These are phyloP conservation scores for Akebia trifoliata DNA, from an alignment of 164 flowering plant species.

Conservation along the genomic window DNA sequence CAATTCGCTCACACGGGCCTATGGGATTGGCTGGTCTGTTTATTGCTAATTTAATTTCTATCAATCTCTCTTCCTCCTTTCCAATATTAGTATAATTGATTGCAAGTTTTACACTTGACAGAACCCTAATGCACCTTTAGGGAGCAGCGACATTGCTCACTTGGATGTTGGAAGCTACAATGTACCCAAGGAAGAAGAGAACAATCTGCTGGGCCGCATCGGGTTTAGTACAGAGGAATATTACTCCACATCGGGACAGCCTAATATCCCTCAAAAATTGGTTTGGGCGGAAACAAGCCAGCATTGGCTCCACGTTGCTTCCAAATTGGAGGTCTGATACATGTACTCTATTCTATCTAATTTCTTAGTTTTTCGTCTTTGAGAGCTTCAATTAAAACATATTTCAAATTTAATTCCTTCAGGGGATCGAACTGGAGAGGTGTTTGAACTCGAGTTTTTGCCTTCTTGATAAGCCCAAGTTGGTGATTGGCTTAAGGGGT, in stretches of 20 bases:
- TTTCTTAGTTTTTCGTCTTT: background rate
- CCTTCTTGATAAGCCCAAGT: conserved; percentile 22
- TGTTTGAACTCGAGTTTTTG: conserved; percentile 32
- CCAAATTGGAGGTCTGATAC: conserved; percentile 24
- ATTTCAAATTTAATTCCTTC: background rate
- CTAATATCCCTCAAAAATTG: conserved; percentile 10
- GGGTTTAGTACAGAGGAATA: conserved; percentile 21
- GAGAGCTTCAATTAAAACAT: background rate
- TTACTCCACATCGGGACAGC: conserved; percentile 18
- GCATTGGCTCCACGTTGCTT: conserved; percentile 27
- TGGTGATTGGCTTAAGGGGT: conserved; percentile 22
- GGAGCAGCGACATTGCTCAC: conserved; percentile 7
- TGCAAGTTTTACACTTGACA: too few relatives aligned
- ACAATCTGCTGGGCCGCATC: conserved; percentile 25
- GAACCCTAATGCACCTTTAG: conserved; percentile 21
- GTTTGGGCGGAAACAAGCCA: conserved; percentile 22
- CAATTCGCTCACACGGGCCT: conserved; percentile 30
- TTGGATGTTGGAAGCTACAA: conserved; percentile 26
- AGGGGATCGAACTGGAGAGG: conserved; percentile 22
- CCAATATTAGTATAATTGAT: too few relatives aligned
- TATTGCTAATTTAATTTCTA: background rate
- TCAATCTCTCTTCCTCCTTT: too few relatives aligned
- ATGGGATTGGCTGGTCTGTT: conserved; percentile 34
- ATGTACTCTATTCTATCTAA: too few relatives aligned
- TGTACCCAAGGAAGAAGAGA: conserved; percentile 20